Base-by-base conservation (phyloP, 1,139 yeast genomes). In the Pichia sp. region DNA sequence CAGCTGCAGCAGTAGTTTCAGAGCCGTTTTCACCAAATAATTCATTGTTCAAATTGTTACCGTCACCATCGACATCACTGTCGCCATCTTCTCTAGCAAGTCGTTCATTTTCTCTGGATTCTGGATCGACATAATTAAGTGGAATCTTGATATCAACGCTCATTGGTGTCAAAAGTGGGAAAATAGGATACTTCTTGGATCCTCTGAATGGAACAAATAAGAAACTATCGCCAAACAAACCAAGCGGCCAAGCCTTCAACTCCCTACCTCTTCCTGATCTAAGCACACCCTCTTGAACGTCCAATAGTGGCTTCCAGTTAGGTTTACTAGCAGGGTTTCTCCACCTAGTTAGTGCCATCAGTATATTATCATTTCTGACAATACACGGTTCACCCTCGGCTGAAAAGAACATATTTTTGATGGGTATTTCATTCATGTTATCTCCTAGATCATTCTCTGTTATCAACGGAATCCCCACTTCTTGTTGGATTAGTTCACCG, bases 351-450 rank as follows among this genome's bases (percentile, higher is more conserved):
- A 91, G 64, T 0, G 83, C 72, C 26, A 83, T 59, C 30, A 91
- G 64, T 4, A 80, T 71, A 42, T 87, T 87, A 47, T 81, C 87
- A 11, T 79, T 75, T 11, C 88, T 87, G 38, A 80, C 84, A 15
- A 88, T 58, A 46, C 93, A 84, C 2, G 98, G 98, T 58, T 88
- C 96, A 31, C 83, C 83, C 45, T 82, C 88, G 32, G 74, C 75
- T 42, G 85, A 86, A 56, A 88, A 84, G 53, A 88, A 88, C 27
- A 88, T 63, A 5, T 87, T 80, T 44, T 83, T 77, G 27, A 74
- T 60, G 27, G 72, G 62, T 6, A 40, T 13, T 5, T 27, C 29
- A 16, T 9, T 30, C 7, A 13, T 11, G 12, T 33, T 27, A 16
- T 27, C 32, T 18, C 32, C 38, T 65, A 72, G 18, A 29, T 15